phyloP scores from a whole-genome alignment of 768 basidiomycete species.

The Podaxis sp. region DNA sequence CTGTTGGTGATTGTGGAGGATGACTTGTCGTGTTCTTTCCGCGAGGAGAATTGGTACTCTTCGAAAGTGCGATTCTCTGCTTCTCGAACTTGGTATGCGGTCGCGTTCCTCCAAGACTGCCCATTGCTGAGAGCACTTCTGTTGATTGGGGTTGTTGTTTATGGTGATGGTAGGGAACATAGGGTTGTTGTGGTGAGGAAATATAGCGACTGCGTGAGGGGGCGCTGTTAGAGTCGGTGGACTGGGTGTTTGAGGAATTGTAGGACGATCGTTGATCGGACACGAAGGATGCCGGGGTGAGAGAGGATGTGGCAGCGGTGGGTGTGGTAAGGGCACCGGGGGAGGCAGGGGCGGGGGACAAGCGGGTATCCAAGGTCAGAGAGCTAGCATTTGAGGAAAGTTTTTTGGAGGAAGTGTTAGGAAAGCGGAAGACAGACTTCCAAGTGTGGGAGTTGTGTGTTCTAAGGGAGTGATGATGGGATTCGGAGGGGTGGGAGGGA shows the following conservation, averaged over 20 bases:
- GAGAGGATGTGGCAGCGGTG: conserved; percentile 41
- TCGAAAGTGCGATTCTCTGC: conserved; percentile 25
- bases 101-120: conserved; percentile 23
- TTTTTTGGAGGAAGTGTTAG: conserved; percentile 61
- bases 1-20: conserved; percentile 43
- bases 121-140: conserved; percentile 34
- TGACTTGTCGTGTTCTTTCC: conserved; percentile 37
- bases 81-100: conserved; percentile 43
- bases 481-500: conserved; percentile 17
- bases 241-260: conserved; percentile 74
- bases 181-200: conserved; percentile 20
- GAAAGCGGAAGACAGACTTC: conserved; percentile 75
- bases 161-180: conserved; percentile 28
- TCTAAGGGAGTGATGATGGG: conserved; percentile 25
- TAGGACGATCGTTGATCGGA: conserved; percentile 70
- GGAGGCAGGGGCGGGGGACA: conserved; percentile 28
- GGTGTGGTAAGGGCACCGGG: conserved; percentile 33
- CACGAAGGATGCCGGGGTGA: conserved; percentile 50
- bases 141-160: conserved; percentile 29
- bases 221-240: conserved; percentile 60
- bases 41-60: conserved; percentile 21
- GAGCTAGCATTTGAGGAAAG: conserved; percentile 35
- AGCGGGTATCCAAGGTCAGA: conserved; percentile 47
- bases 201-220: conserved; percentile 23
- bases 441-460: conserved; percentile 39